Evolutionary conservation across 179 eudicot genomes (phyloP).

Genomic region (Spinacia oleracea): DNA sequence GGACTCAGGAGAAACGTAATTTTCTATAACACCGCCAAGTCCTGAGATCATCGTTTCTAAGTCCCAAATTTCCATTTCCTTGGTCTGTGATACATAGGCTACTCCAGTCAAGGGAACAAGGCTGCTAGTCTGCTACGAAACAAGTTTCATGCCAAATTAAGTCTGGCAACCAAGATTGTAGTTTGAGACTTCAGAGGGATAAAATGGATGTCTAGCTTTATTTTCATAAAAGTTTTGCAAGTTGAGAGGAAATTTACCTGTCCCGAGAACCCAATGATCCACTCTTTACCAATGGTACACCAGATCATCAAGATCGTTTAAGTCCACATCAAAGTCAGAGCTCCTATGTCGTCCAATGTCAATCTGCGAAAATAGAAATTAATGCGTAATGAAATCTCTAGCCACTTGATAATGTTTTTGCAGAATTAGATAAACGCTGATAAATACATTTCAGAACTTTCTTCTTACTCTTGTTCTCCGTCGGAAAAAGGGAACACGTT

Average conservation of each 20-base stretch:
- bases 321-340: conserved; percentile 79
- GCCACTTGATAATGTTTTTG: not conserved
- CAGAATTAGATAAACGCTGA: not conserved
- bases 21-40: no score
- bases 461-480: not conserved
- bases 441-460: not conserved
- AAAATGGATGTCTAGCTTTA: not conserved
- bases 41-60: not conserved
- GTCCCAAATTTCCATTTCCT: no score
- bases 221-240: not conserved
- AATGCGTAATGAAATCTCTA: conserved; percentile 9
- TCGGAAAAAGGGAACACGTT: not conserved
- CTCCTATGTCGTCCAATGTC: no score
- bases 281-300: conserved; percentile 84
- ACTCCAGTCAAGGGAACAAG: not conserved
- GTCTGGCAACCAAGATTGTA: not conserved
- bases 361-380: no score
- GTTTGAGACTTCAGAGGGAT: not conserved
- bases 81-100: not conserved
- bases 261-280: conserved; percentile 93
- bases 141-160: conserved; percentile 5
- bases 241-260: conserved; percentile 57
- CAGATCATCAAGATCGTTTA: conserved; percentile 93
- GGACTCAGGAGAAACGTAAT: no score
- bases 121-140: not conserved